These are phyloP conservation scores for Primulina eburnea DNA, from an alignment of 257 asterid species.

Conservation along the genomic window DNA sequence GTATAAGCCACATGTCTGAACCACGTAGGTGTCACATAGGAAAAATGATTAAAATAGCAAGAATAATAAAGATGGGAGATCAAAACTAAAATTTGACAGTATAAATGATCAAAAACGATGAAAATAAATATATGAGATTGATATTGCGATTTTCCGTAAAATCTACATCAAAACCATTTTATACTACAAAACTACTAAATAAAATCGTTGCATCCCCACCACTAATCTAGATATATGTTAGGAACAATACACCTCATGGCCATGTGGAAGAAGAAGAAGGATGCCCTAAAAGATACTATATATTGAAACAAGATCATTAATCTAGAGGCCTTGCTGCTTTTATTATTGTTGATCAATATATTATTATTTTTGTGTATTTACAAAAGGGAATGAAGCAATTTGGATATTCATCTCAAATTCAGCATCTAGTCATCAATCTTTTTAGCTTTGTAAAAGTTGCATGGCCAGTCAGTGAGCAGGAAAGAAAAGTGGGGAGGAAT, in stretches of 20 bases:
- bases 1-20: too few species aligned
- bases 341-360: neutral
- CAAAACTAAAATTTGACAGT: too few species aligned
- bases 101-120: too few species aligned
- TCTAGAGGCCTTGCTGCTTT: neutral
- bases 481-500: slow-evolving; percentile 83
- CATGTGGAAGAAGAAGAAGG: neutral
- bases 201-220: too few species aligned
- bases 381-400: slow-evolving; percentile 11
- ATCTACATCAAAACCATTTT: neutral
- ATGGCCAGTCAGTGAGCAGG: slow-evolving; percentile 56
- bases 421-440: slow-evolving; percentile 43
- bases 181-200: too few species aligned
- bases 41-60: too few species aligned
- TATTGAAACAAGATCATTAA: neutral
- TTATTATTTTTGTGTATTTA: neutral
- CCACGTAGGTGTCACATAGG: too few species aligned
- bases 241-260: neutral
- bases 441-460: neutral
- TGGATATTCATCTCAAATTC: slow-evolving; percentile 36
- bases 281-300: neutral
- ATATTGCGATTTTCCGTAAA: too few species aligned
- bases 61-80: too few species aligned
- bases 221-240: too few species aligned
- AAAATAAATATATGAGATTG: too few species aligned